These are phyloP conservation scores for Lactarius hatsudake DNA, from an alignment of 768 basidiomycete species.

Conservation along the genomic window DNA sequence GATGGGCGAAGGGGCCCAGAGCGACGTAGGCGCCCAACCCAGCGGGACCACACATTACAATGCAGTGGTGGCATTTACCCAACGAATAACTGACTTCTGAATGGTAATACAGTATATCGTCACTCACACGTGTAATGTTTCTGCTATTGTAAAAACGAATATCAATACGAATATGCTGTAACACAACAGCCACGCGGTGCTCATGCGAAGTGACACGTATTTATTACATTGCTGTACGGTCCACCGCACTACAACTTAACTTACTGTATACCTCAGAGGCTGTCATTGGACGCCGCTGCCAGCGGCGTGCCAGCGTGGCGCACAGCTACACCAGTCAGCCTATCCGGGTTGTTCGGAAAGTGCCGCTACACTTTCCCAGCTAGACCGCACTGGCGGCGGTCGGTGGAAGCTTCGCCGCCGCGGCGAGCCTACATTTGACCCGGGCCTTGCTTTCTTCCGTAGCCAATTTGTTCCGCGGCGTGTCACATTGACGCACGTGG, in stretches of 20 bases:
- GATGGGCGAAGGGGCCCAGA: not conserved
- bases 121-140: not conserved
- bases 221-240: not conserved
- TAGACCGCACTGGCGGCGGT: not conserved
- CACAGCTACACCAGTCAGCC: not conserved
- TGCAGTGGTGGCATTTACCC: no score
- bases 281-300: not conserved
- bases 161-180: not conserved
- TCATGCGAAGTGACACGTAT: not conserved
- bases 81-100: not conserved
- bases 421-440: not conserved
- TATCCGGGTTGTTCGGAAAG: no score
- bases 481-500: not conserved
- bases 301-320: not conserved
- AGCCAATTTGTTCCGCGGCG: not conserved
- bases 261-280: not conserved
- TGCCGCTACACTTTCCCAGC: not conserved
- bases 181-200: not conserved
- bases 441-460: not conserved
- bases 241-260: not conserved
- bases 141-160: not conserved
- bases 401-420: not conserved
- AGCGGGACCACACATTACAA: no score
- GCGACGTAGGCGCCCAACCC: no score
- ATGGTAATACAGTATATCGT: not conserved